These are phyloP conservation scores for Ocimum tenuiflorum DNA, from an alignment of 257 asterid genomes.

Conservation along the genomic window DNA sequence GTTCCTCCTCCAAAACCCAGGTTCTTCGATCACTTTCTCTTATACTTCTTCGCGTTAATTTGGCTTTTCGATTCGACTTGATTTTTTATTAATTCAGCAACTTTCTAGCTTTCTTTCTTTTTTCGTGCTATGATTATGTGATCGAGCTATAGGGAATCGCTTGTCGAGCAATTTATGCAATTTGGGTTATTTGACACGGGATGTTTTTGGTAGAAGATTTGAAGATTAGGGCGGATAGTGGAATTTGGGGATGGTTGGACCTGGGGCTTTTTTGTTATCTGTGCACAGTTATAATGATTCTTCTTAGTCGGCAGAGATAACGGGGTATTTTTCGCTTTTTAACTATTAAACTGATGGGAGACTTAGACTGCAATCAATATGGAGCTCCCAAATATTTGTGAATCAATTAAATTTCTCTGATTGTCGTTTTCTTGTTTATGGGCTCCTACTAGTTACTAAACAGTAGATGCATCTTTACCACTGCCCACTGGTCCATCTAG, in stretches of 20 bases:
- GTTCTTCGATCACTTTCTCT: constrained; percentile 21
- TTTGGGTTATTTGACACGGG: not conserved
- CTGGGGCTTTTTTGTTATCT: not conserved
- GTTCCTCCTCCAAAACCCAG: constrained; percentile 95
- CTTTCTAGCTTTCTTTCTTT: no score
- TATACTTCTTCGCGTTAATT: not conserved
- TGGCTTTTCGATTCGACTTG: not conserved
- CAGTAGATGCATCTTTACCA: constrained; percentile 4
- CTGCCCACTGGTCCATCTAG: not conserved
- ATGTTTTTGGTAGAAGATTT: not conserved
- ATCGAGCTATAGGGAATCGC: not conserved
- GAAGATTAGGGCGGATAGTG: not conserved
- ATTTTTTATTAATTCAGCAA: no score
- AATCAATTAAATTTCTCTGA: not conserved
- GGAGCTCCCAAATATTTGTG: not conserved
- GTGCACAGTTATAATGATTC: no score
- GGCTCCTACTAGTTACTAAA: not conserved
- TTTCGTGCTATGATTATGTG: not conserved
- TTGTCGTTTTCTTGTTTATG: not conserved
- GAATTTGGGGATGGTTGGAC: not conserved
- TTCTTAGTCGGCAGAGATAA: not conserved
- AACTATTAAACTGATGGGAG: not conserved
- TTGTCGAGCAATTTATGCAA: not conserved
- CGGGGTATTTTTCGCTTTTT: not conserved
- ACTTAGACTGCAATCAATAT: not conserved